A percentile compares a stretch with the other conserved stretches of the same genome.
Conservation (phyloP, 2,329 filamentous ascomycete species). For the Raffaelea ambrosiae region DNA sequence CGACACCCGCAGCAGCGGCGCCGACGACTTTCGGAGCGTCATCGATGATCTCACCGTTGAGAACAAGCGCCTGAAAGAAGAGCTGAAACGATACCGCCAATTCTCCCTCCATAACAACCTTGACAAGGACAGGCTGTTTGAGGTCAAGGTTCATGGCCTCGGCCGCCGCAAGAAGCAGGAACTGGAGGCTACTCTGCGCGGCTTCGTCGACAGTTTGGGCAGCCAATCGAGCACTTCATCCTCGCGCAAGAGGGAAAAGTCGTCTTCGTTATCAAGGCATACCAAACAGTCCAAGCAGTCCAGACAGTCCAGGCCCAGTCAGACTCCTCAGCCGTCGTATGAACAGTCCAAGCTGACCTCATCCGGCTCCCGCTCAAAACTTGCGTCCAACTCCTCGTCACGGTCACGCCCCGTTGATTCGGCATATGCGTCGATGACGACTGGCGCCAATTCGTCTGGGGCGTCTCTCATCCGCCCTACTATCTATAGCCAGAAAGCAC, state of each 20-base stretch:
- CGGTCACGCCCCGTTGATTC: constrained; percentile 49
- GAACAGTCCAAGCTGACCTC: constrained; percentile 19
- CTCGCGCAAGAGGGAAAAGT: constrained; percentile 33
- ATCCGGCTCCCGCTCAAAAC: constrained; percentile 37
- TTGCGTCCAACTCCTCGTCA: constrained; percentile 44
- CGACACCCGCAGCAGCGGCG: constrained; percentile 38
- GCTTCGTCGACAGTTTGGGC: constrained; percentile 56
- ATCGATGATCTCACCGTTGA: constrained; percentile 83
- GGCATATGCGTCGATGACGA: constrained; percentile 61
- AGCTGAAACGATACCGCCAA: constrained; percentile 62
- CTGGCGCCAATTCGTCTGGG: constrained; percentile 35
- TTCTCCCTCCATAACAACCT: constrained; percentile 53
- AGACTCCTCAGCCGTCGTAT: constrained; percentile 4
- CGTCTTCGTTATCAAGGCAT: no score
- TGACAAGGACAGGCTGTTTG: constrained; percentile 70
- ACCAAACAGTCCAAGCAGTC: constrained; percentile 6
- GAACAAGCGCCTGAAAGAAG: constrained; percentile 69
- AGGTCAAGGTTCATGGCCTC: constrained; percentile 70
- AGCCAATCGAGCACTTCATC: constrained; percentile 38
- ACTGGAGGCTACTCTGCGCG: constrained; percentile 62
- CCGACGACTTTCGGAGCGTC: constrained; percentile 70
- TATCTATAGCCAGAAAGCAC: constrained; percentile 23
- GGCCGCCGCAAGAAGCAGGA: constrained; percentile 66
- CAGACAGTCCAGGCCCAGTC: constrained; percentile 19
- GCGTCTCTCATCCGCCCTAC: constrained; percentile 29